Percentiles rank a stretch among this genome's conserved stretches.
phyloP scores from a whole-genome alignment of 139 green algal genomes.

The Chlamydomonas sphaeroides region DNA sequence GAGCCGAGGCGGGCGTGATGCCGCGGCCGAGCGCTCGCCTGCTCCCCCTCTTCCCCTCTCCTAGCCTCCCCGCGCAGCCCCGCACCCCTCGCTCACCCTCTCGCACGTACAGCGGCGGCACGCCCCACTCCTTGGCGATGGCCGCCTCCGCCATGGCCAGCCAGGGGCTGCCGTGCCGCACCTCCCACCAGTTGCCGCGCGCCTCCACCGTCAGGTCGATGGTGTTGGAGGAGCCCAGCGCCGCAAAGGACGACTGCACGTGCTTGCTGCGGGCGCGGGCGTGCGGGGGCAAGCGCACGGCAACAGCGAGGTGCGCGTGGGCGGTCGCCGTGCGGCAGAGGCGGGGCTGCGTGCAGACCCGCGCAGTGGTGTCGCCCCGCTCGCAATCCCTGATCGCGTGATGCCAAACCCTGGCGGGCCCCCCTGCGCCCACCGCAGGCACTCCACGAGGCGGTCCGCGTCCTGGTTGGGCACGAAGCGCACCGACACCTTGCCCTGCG shows the following conservation, averaged over 20 bases:
- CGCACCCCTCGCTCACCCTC: constrained; percentile 56
- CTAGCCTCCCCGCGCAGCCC: neutral
- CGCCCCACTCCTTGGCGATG: constrained; percentile 80
- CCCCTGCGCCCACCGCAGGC: constrained; percentile 39
- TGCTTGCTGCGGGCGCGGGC: constrained; percentile 61
- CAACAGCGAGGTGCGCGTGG: too few species aligned
- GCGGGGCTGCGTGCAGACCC: too few species aligned
- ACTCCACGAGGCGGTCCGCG: constrained; percentile 66
- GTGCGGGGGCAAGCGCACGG: too few species aligned
- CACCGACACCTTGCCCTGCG: constrained; percentile 80
- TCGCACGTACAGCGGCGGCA: constrained; percentile 82
- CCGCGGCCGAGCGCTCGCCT: too few species aligned
- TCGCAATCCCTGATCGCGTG: too few species aligned
- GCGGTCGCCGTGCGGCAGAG: too few species aligned
- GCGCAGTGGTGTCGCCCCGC: too few species aligned
- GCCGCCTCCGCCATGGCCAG: constrained; percentile 81
- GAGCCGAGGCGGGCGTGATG: too few species aligned
- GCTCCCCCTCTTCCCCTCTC: too few species aligned
- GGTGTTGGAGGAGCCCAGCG: constrained; percentile 84
- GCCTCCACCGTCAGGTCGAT: constrained; percentile 66
- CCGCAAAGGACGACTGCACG: constrained; percentile 82
- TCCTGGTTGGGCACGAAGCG: constrained; percentile 77
- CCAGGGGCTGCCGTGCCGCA: constrained; percentile 67
- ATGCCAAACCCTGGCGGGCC: too few species aligned
- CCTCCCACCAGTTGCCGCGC: constrained; percentile 93